Evolutionary conservation across 192 early-diverging fungal species (phyloP), one percentile per base, ranked within the genome.

Genomic region (Coemansia sp.): DNA sequence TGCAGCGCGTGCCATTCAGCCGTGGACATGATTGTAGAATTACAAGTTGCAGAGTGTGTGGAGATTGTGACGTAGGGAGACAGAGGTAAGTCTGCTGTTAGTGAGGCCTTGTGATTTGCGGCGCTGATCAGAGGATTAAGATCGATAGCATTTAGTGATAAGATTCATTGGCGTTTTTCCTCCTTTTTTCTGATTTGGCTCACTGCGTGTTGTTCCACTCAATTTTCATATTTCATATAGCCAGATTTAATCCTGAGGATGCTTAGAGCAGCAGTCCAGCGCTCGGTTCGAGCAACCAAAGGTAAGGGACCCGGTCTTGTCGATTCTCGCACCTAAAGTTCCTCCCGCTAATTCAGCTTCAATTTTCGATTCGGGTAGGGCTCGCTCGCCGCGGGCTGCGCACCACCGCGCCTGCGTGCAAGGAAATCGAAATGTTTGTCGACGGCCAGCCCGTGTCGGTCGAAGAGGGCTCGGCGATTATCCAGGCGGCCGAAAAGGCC

Each of bases 401-500:
- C 29, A 35, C 55, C 10, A 29, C 53, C 1, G 15, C 46, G 1
- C 17, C 39, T 8, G 21, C 27, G 17, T 35, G 40, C 38, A 81
- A 88, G 52, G 85, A 90, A 64, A 83, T 92, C 26, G 90, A 93
- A 57, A 81, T 90, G 62, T 93, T 93, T 74, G 83, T 99, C 36
- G 87, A 99, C 75, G 90, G 90, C 52, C 90, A 89, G 75, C 67
- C 90, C 4, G 87, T 99, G 21, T 84, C 82, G 80, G 83, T 97
- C 42, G 94, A 97, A 62, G 81, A 85, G 59, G 96, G 96, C 23
- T 82, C 90, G 25, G 93, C 96, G 23, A 79, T 96, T 34, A 99
- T 99, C 78, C 96, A 99, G 81, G 96, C 96, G 19, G 94, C 92
- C 59, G 96, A 99, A 53, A 86, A 91, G 74, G 92, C 90, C 32